Conservation (phyloP, 768 basidiomycete species). For the Tricholoma saponaceum region DNA sequence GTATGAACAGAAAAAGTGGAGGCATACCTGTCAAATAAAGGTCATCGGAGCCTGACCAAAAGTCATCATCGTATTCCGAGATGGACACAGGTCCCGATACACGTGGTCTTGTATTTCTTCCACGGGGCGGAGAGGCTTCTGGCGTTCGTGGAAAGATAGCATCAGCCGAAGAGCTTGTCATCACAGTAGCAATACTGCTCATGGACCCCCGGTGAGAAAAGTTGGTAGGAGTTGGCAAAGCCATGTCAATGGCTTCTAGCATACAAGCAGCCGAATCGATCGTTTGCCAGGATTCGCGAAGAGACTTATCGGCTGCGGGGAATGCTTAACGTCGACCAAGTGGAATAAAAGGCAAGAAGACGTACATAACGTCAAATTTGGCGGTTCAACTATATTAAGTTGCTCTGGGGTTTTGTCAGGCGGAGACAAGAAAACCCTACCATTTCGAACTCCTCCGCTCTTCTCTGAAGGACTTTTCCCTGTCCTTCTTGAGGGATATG, state of each 20-base stretch:
- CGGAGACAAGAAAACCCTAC: slow-evolving; percentile 12
- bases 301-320: slow-evolving; percentile 16
- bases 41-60: slow-evolving; percentile 31
- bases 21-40: slow-evolving; percentile 30
- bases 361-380: slow-evolving; percentile 2
- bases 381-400: background rate
- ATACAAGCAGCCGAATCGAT: slow-evolving; percentile 34
- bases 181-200: slow-evolving; percentile 51
- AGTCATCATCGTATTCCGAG: slow-evolving; percentile 36
- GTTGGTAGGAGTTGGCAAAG: slow-evolving; percentile 31
- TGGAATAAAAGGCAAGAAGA: background rate
- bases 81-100: slow-evolving; percentile 32
- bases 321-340: background rate
- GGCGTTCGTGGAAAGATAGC: slow-evolving; percentile 44
- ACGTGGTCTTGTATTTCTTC: slow-evolving; percentile 17
- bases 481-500: slow-evolving; percentile 6
- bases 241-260: slow-evolving; percentile 35
- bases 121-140: slow-evolving; percentile 1
- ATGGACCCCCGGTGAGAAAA: slow-evolving; percentile 37
- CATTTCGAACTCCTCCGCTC: slow-evolving; percentile 8
- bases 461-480: slow-evolving; percentile 10
- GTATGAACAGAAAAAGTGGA: background rate
- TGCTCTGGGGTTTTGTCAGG: slow-evolving; percentile 3
- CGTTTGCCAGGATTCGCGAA: slow-evolving; percentile 46
- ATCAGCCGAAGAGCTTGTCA: slow-evolving; percentile 55